Evolutionary conservation across 352 stramenopile species (phyloP), one percentile per base, ranked within the genome.

Genomic region (Globisporangium lucens): DNA sequence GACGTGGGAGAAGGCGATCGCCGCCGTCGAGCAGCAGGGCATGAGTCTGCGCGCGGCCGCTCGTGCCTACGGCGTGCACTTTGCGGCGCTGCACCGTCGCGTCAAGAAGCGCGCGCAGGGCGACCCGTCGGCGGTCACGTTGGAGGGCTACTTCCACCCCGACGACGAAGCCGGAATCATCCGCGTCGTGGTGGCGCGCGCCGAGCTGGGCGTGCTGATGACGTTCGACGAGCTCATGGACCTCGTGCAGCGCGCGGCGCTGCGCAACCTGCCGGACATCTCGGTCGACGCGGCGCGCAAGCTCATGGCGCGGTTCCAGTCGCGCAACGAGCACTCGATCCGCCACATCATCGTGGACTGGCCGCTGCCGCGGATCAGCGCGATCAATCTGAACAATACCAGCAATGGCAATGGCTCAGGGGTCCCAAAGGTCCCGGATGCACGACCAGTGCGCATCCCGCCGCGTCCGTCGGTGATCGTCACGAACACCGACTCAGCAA

Each of bases 181-280:
- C 65, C 77, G 78, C 20, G 79, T 90, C 8, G 73, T 90, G 0
- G 69, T 83, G 13, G 80, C 80, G 56, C 79, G 75, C 30, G 80
- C 80, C 3, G 79, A 90, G 55, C 36, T 90, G 43, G 82, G 82
- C 24, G 80, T 90, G 30, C 57, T 87, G 33, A 89, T 90, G 82
- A 84, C 75, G n/a, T 89, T 87, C 58, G 79, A 83, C 4, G 82
- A 90, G 64, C 61, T 90, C 35, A 82, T 86, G 68, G 70, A 79
- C 29, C 72, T 90, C 13, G 71, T 90, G 27, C 77, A 87, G 55
- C 76, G 80, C 7, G 62, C 76, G 1, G 80, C 80, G 24, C 61
- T 89, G 27, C 77, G 77, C 10, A 91, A 91, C 38, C 55, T 91
- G 17, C 83, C 83, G 0, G 77, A 89, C 29, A 66, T 91, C 7